Evolutionary conservation across 139 green algal genomes (phyloP).

Genomic region (Coelastrella sp.): DNA sequence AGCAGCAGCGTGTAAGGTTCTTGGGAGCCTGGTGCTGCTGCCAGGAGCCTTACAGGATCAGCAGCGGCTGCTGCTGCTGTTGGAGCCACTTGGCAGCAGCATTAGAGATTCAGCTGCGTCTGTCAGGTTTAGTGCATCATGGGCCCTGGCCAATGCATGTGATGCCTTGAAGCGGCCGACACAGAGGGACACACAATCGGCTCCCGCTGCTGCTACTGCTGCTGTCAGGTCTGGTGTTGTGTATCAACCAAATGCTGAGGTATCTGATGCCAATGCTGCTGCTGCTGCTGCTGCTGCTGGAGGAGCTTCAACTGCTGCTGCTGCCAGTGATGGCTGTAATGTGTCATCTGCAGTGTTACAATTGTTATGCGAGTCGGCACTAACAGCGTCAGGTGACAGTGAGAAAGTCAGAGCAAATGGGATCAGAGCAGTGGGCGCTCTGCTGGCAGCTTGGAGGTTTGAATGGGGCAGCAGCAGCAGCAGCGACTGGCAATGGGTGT

Average conservation of each 20-base stretch:
- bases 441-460: constrained; percentile 52
- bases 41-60: background rate
- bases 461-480: constrained; percentile 25
- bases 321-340: background rate
- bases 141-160: constrained; percentile 67
- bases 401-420: constrained; percentile 76
- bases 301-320: background rate
- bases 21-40: constrained; percentile 44
- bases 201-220: background rate
- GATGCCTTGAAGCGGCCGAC: constrained; percentile 46
- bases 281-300: background rate
- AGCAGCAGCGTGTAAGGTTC: constrained; percentile 61
- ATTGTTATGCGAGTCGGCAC: constrained; percentile 51
- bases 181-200: background rate
- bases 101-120: constrained; percentile 51
- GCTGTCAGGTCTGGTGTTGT: background rate
- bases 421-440: constrained; percentile 64
- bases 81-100: background rate
- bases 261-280: background rate
- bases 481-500: background rate
- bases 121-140: constrained; percentile 62
- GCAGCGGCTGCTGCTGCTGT: constrained; percentile 23
- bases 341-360: constrained; percentile 16
- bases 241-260: background rate
- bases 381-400: constrained; percentile 56